Conservation (phyloP, 1,284 basidiomycete genomes). For the Leucoagaricus sp. region DNA sequence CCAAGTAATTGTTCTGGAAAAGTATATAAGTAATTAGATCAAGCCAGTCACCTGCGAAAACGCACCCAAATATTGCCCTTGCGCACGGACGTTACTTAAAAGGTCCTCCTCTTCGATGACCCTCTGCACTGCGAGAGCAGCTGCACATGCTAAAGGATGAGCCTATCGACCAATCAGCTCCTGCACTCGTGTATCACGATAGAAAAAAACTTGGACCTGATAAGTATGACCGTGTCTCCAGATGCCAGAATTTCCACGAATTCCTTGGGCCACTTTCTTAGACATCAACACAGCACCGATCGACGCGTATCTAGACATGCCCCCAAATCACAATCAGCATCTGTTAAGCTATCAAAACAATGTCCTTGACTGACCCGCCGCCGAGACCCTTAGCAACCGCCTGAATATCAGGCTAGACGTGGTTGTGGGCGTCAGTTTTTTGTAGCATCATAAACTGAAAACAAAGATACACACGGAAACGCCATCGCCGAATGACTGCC, state of each 20-base stretch:
- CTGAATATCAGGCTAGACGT: conserved; percentile 70
- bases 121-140: conserved; percentile 77
- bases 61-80: conserved; percentile 62
- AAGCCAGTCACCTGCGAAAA: conserved; percentile 2
- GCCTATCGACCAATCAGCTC: conserved; percentile 40
- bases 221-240: conserved; percentile 89
- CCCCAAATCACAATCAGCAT: neutral
- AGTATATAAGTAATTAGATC: neutral
- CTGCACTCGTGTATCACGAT: neutral
- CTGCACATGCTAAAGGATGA: conserved; percentile 75
- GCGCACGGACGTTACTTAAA: conserved; percentile 61
- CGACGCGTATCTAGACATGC: conserved; percentile 66
- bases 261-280: conserved; percentile 68
- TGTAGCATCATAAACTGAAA: neutral
- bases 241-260: conserved; percentile 64
- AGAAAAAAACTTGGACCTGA: conserved; percentile 48
- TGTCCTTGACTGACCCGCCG: conserved; percentile 60
- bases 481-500: conserved; percentile 81
- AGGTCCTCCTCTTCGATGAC: conserved; percentile 71
- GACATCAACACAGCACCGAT: conserved; percentile 81
- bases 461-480: conserved; percentile 39
- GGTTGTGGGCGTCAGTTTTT: conserved; percentile 2
- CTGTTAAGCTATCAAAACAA: neutral
- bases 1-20: conserved; percentile 56
- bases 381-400: conserved; percentile 86